Conservation (phyloP, 805 yeast genomes). For the Cyberlindnera mississippiensis region DNA sequence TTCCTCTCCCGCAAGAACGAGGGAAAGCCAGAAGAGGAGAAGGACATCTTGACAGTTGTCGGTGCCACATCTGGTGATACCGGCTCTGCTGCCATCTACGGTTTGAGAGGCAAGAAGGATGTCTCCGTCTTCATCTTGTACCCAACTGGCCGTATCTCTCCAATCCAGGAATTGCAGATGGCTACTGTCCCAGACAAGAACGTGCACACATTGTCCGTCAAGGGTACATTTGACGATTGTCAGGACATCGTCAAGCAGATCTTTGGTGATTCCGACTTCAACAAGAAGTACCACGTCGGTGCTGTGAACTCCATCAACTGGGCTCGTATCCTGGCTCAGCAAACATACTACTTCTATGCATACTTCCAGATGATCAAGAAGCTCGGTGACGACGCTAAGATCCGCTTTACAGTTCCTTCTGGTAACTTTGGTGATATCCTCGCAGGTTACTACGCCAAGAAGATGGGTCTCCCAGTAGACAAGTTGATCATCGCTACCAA, state of each 20-base stretch:
- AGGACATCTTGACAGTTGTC: slow-evolving; percentile 88
- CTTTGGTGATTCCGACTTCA: slow-evolving; percentile 86
- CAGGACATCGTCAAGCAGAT: slow-evolving; percentile 93
- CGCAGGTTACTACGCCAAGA: slow-evolving; percentile 92
- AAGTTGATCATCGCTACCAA: slow-evolving; percentile 91
- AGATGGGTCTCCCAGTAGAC: slow-evolving; percentile 92
- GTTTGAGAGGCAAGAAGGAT: slow-evolving; percentile 93
- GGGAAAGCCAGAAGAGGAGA: slow-evolving; percentile 46
- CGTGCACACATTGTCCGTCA: slow-evolving; percentile 92
- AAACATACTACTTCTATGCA: slow-evolving; percentile 92
- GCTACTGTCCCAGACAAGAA: slow-evolving; percentile 90
- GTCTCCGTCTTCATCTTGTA: slow-evolving; percentile 95
- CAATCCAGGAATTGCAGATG: slow-evolving; percentile 98
- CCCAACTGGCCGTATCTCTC: slow-evolving; percentile 97
- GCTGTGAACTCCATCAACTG: slow-evolving; percentile 98
- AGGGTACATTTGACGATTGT: slow-evolving; percentile 97
- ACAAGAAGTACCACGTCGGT: slow-evolving; percentile 87
- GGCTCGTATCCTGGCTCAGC: slow-evolving; percentile 98
- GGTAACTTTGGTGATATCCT: slow-evolving; percentile 98
- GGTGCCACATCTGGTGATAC: slow-evolving; percentile 99
- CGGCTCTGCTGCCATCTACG: slow-evolving; percentile 98
- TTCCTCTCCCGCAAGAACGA: slow-evolving; percentile 75
- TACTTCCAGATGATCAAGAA: slow-evolving; percentile 66
- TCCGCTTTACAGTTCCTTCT: slow-evolving; percentile 90
- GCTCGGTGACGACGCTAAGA: slow-evolving; percentile 38